Evolutionary conservation across 192 early-diverging fungal genomes (phyloP), one percentile per base, ranked within the genome.

Genomic region (Gaertneriomyces sp.): DNA sequence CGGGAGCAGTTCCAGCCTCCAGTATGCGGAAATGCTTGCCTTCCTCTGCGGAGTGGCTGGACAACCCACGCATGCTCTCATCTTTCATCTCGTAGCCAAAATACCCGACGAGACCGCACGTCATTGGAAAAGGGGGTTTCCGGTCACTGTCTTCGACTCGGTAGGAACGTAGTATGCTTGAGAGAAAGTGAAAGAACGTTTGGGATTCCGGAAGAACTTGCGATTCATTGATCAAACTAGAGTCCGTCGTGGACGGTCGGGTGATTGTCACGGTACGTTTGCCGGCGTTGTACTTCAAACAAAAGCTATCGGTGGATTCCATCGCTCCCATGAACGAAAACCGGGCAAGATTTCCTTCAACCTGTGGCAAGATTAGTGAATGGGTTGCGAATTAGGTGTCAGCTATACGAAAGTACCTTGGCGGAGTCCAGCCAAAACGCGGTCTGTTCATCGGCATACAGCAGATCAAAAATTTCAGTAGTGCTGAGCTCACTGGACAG

Each of bases 81-180:
- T 79, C 60, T 60, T 92, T 93, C 91, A 98, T 91, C 61, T 95
- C 96, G 72, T 98, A 98, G 0, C 91, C 93, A 77, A 95, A 88
- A 67, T 90, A 92, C 0, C 96, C 96, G 0, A 94, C 76, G 74
- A 94, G 78, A 0, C 96, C 96, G 54, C 92, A 85, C n/a, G 81
- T 72, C 60, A 96, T 96, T 45, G 72, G 78, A 54, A 84, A 77
- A 0, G 76, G 69, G 0, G 64, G 61, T 50, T 51, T 33, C 0
- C 20, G 42, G 40, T 7, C 56, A 33, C 7, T 33, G 8, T n/a
- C 25, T 33, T 33, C 25, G 25, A 33, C 25, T 33, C 25, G 25
- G 25, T 33, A 33, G 25, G 25, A 33, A 2, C 25, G 25, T 33
- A 33, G 25, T 33, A 33, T 33, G 25, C 25, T 33, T 33, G 25